Evolutionary conservation across 768 basidiomycete genomes (phyloP).

Genomic region (Leccinum ochraceum): DNA sequence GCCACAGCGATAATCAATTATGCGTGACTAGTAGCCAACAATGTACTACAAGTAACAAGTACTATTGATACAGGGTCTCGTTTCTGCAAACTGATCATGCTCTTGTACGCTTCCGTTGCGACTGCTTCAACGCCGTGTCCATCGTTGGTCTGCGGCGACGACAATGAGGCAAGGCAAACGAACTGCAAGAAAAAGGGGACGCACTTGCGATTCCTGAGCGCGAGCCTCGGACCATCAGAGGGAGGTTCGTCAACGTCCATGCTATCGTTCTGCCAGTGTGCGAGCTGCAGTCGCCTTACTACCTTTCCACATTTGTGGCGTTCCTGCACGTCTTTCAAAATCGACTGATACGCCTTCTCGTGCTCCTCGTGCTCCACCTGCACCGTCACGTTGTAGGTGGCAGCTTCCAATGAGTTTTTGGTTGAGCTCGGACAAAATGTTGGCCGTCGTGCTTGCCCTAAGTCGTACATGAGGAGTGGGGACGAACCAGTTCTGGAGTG

Average conservation of each 20-base stretch:
- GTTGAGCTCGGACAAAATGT: conserved; percentile 73
- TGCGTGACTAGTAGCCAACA: conserved; percentile 44
- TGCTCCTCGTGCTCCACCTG: conserved; percentile 52
- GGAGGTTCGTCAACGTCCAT: conserved; percentile 72
- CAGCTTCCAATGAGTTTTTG: conserved; percentile 61
- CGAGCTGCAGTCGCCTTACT: conserved; percentile 28
- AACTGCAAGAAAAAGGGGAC: conserved; percentile 26
- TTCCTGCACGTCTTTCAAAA: conserved; percentile 61
- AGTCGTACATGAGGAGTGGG: conserved; percentile 7
- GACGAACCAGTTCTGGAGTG: conserved; percentile 67
- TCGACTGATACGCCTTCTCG: conserved; percentile 52
- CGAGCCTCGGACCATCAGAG: conserved; percentile 36
- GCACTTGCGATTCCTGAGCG: conserved; percentile 63
- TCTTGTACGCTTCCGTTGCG: conserved; percentile 59
- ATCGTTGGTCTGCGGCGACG: conserved; percentile 30
- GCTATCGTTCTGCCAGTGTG: conserved; percentile 36
- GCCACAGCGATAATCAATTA: no score
- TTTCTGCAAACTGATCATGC: conserved; percentile 32
- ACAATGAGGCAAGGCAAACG: not conserved
- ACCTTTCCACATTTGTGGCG: conserved; percentile 59
- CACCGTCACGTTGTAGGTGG: conserved; percentile 40
- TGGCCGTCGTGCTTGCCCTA: conserved; percentile 72
- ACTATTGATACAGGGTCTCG: conserved; percentile 10
- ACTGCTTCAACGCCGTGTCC: conserved; percentile 47
- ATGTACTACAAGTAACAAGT: no score